Percentiles rank a stretch among this genome's conserved stretches.
phyloP scores from a whole-genome alignment of 2,329 filamentous ascomycete species.

The Ceratocystis papillata region DNA sequence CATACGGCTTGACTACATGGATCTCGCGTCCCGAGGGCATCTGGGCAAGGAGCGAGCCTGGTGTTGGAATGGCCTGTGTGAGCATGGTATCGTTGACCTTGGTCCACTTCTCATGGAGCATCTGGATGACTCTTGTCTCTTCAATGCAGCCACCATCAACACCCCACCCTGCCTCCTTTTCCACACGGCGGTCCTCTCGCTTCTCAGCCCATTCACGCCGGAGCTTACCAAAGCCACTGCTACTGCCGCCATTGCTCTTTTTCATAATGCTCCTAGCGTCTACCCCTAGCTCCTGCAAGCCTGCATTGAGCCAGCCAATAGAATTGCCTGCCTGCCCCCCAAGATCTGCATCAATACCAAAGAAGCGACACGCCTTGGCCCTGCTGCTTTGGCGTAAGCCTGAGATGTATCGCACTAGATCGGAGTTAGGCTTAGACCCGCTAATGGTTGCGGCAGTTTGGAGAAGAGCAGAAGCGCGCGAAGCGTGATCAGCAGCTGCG shows the following conservation, averaged over 20 bases:
- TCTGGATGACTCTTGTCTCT: constrained; percentile 73
- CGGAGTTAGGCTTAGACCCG: constrained; percentile 46
- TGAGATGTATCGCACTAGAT: constrained; percentile 60
- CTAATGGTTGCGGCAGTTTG: constrained; percentile 31
- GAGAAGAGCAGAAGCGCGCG: constrained; percentile 51
- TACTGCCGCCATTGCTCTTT: constrained; percentile 36
- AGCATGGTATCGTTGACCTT: constrained; percentile 90
- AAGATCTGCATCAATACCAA: constrained; percentile 79
- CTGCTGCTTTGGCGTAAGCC: constrained; percentile 64
- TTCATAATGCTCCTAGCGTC: constrained; percentile 36
- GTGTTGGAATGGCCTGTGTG: constrained; percentile 63
- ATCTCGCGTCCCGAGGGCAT: constrained; percentile 87
- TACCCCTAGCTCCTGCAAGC: constrained; percentile 62
- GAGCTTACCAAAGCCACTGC: constrained; percentile 50
- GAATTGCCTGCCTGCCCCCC: constrained; percentile 70
- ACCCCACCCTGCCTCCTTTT: constrained; percentile 64
- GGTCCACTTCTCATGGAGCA: constrained; percentile 79
- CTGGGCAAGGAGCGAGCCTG: constrained; percentile 58
- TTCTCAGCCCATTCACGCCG: constrained; percentile 67
- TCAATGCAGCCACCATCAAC: constrained; percentile 74
- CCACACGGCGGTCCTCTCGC: constrained; percentile 67
- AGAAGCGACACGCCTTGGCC: constrained; percentile 79
- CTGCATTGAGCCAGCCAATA: constrained; percentile 77
- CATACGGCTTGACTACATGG: constrained; percentile 58
- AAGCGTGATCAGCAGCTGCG: constrained; percentile 77